Evolutionary conservation across 1,139 yeast genomes (phyloP), one percentile per base, ranked within the genome.

Genomic region (Hyphopichia burtonii): DNA sequence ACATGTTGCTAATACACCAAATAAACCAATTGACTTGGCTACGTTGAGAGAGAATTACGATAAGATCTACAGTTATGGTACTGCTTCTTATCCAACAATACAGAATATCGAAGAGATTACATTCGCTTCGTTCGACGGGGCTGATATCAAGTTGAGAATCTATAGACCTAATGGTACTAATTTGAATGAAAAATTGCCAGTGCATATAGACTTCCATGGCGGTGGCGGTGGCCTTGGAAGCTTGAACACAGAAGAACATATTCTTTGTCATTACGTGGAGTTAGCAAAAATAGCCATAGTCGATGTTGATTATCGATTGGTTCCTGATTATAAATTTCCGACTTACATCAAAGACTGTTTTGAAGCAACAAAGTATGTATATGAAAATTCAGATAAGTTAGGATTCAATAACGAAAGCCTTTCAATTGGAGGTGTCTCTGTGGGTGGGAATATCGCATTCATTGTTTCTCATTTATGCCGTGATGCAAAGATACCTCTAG

Each of bases 191-290:
- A 42, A 45, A 10, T 39, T 52, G 10, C 63, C 65, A 6, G 59
- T 58, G n/a, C 61, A 58, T 41, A 45, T 63, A 31, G 57, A 59
- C 42, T 61, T 53, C 49, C 68, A 63, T 39, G 68, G 68, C 23
- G 68, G 68, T 19, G 68, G 68, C 10, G 62, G 63, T 46, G 59
- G 56, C 2, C 44, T 61, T 28, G 68, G 68, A n/a, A 59, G 53
- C 36, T 44, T 63, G 30, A 58, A 52, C 30, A 53, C 63, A 3
- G 68, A 62, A 23, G 38, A 36, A 22, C 47, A 47, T 34, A 48
- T 52, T 10, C 34, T 49, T 32, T 50, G 50, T 32, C 56, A 56
- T 38, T 55, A 56, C 41, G 56, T 49, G 19, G 43, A 51, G 9
- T 40, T 42, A 19, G 50, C 59, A 7, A 47, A 47, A 17, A 45